Percentiles rank a stretch among this genome's conserved stretches.
These are phyloP conservation scores for Calocybe indica DNA, from an alignment of 768 basidiomycete species.

Conservation along the genomic window DNA sequence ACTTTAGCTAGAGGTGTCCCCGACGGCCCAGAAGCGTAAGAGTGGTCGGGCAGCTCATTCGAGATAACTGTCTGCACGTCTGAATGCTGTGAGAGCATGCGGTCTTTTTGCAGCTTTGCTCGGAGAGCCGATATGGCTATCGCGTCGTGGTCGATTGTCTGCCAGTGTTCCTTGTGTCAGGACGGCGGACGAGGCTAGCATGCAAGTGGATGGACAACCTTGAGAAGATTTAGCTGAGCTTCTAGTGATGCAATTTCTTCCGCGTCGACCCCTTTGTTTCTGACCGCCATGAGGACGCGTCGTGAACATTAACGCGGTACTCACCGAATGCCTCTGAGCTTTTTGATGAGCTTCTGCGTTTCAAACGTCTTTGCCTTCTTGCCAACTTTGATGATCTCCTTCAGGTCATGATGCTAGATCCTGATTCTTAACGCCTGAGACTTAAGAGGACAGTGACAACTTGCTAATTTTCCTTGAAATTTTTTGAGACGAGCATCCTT, in stretches of 20 bases:
- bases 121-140: constrained; percentile 62
- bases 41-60: constrained; percentile 33
- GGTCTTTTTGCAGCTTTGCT: constrained; percentile 73
- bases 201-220: constrained; percentile 37
- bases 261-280: constrained; percentile 31
- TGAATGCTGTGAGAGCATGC: constrained; percentile 43
- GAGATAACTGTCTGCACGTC: constrained; percentile 38
- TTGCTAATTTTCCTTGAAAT: constrained; percentile 52
- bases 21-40: constrained; percentile 26
- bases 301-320: constrained; percentile 4
- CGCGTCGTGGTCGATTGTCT: constrained; percentile 55
- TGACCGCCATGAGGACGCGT: constrained; percentile 7
- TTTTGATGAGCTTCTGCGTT: constrained; percentile 77
- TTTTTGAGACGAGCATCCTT: constrained; percentile 34
- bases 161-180: not conserved
- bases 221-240: constrained; percentile 53
- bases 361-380: constrained; percentile 83
- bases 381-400: constrained; percentile 65
- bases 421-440: constrained; percentile 51
- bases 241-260: constrained; percentile 45
- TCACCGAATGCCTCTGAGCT: constrained; percentile 65
- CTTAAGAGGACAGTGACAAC: constrained; percentile 14
- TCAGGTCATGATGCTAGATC: constrained; percentile 71
- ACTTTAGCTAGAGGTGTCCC: constrained; percentile 51
- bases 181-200: too few species aligned